A percentile compares a stretch with the other conserved stretches of the same genome.
phyloP scores from a whole-genome alignment of 129 eudicot species.

The Gnaphalium uliginosum region DNA sequence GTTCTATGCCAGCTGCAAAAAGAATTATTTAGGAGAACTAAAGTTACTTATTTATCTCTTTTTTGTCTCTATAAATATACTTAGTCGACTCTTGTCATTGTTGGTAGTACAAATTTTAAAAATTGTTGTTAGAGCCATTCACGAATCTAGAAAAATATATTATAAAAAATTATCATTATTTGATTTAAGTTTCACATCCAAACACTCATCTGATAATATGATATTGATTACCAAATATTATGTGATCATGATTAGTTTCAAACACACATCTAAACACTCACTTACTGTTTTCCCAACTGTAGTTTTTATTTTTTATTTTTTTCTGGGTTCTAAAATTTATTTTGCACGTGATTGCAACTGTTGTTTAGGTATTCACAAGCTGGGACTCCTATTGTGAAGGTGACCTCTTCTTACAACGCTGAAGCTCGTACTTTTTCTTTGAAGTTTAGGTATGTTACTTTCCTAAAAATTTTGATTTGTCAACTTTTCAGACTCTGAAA shows the following conservation, averaged over 20 bases:
- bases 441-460: slow-evolving; percentile 67
- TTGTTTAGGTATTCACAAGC: slow-evolving; percentile 95
- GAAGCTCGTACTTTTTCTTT: slow-evolving; percentile 70
- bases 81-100: not conserved
- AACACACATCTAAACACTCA: not conserved
- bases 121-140: not conserved
- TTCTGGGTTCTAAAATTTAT: not conserved
- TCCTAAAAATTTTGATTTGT: not conserved
- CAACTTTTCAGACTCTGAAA: not conserved
- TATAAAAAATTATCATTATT: too few relatives aligned
- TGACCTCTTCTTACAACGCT: slow-evolving; percentile 64
- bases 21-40: not conserved
- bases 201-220: too few relatives aligned
- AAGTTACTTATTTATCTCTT: not conserved
- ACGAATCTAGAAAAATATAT: not conserved
- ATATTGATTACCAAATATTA: too few relatives aligned
- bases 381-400: slow-evolving; percentile 86
- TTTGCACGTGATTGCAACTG: slow-evolving; percentile 3
- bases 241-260: too few relatives aligned
- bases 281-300: not conserved
- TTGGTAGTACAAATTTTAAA: not conserved
- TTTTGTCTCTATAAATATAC: not conserved
- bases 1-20: not conserved
- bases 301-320: not conserved
- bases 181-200: too few relatives aligned